Conservation (phyloP, 352 stramenopile genomes). For the Pythium guiyangense region DNA sequence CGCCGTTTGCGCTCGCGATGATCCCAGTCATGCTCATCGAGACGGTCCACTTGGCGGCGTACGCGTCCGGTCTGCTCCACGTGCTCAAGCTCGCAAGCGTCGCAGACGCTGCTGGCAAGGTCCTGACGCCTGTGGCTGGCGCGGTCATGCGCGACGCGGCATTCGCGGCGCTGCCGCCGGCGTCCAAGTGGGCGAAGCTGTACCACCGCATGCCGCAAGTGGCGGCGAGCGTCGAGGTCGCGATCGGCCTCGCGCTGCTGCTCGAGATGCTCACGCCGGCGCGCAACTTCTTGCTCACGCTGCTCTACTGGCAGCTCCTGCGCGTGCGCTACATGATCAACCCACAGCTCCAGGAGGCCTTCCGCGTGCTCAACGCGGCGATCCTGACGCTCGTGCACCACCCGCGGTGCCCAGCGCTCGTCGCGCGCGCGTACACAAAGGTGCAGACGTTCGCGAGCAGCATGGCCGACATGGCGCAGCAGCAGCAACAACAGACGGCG, state of each 20-base stretch:
- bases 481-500: conserved; percentile 29
- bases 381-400: conserved; percentile 60
- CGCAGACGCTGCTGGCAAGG: conserved; percentile 35
- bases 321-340: conserved; percentile 91
- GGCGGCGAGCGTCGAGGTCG: conserved; percentile 75
- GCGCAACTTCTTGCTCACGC: conserved; percentile 82
- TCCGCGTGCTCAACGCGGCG: conserved; percentile 59
- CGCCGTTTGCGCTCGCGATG: conserved; percentile 69
- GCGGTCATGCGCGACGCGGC: conserved; percentile 53
- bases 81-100: conserved; percentile 49
- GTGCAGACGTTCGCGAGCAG: conserved; percentile 60
- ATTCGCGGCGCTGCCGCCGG: conserved; percentile 46
- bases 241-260: conserved; percentile 72
- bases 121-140: conserved; percentile 50
- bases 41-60: conserved; percentile 71
- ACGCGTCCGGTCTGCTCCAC: conserved; percentile 51
- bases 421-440: conserved; percentile 60
- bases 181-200: conserved; percentile 75
- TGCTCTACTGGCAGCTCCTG: conserved; percentile 89
- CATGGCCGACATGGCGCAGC: conserved; percentile 55
- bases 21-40: conserved; percentile 78
- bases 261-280: conserved; percentile 81
- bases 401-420: conserved; percentile 55
- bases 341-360: conserved; percentile 78
- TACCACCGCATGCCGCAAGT: conserved; percentile 81